Base-by-base conservation (phyloP, 139 green algal genomes). In the Chlamydomonas sp. region DNA sequence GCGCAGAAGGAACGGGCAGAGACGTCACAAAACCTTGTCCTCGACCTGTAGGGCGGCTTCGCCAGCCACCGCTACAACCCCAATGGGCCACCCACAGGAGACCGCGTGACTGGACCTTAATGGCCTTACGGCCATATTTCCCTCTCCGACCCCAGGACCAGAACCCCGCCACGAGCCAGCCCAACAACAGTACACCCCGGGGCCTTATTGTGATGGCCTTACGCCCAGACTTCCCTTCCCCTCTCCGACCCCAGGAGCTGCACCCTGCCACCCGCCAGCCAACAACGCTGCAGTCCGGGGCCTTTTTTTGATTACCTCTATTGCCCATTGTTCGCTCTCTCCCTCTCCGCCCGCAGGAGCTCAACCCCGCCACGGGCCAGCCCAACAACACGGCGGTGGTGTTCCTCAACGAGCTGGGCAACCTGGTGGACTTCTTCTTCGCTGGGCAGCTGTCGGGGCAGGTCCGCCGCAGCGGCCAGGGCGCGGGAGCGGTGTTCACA, bases 341-440 rank as follows among this genome's bases (percentile, higher is more conserved):
- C 57, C 57, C 58, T 59, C 76, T 71, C 5, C 31, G 31, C 63
- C 9, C 16, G 2, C 69, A 86, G 82, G 82, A 86, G 71, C 49
- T 86, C 6, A 86, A 86, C 71, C 82, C 82, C 71, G 82, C 82
- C 71, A 86, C 83, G 12, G 83, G 83, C 14, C 73, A 81, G 31
- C 73, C 83, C 60, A 88, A 88, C 83, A 88, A 88, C 74, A 88
- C 83, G 49, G 89, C 92, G 57, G 86, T 94, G 63, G 92, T 93
- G 73, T 90, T 91, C 63, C 85, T 95, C 66, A 86, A 95, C 76
- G 87, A 92, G 84, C 89, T 83, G 31, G 96, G 96, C 18, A 91
- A 95, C 57, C 88, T 98, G 69, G 88, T 94, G 18, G 96, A 97
- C 86, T 85, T 97, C 59, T 89, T 97, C 60, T 87, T 93, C 60